Percentiles rank a stretch among this genome's conserved stretches.
Evolutionary conservation across 495 filamentous ascomycete genomes (phyloP).

Genomic region (Daldinia loculata): DNA sequence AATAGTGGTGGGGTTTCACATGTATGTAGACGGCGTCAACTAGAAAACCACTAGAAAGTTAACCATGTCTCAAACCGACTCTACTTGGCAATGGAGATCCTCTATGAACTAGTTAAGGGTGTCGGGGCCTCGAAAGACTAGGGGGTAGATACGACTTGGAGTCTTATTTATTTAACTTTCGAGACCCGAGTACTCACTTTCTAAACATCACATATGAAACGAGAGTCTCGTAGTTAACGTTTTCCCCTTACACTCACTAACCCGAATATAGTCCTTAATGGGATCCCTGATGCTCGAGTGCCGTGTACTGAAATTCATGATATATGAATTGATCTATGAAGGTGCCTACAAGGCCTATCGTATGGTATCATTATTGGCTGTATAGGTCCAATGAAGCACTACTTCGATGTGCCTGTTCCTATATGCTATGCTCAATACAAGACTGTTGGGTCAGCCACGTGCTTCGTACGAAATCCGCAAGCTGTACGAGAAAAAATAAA

Average conservation of each 20-base stretch:
- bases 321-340: neutral
- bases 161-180: constrained; percentile 4
- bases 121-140: constrained; percentile 7
- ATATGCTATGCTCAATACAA: constrained; percentile 3
- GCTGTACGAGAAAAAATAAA: constrained; percentile 6
- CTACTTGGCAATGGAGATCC: neutral
- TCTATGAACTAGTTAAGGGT: constrained; percentile 4
- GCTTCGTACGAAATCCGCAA: constrained; percentile 1
- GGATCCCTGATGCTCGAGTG: neutral
- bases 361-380: constrained; percentile 7
- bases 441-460: neutral
- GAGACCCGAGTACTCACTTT: neutral
- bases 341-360: neutral
- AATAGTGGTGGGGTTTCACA: constrained; percentile 12
- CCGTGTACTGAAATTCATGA: neutral
- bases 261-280: neutral
- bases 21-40: constrained; percentile 24
- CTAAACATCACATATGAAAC: neutral
- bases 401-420: neutral
- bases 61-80: neutral
- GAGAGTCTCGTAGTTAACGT: neutral
- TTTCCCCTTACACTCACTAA: neutral
- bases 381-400: constrained; percentile 5
- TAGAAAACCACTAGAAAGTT: constrained; percentile 3
- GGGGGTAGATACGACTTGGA: neutral